Evolutionary conservation across 257 asterid genomes (phyloP), one percentile per base, ranked within the genome.

Genomic region (Primulina tabacum): DNA sequence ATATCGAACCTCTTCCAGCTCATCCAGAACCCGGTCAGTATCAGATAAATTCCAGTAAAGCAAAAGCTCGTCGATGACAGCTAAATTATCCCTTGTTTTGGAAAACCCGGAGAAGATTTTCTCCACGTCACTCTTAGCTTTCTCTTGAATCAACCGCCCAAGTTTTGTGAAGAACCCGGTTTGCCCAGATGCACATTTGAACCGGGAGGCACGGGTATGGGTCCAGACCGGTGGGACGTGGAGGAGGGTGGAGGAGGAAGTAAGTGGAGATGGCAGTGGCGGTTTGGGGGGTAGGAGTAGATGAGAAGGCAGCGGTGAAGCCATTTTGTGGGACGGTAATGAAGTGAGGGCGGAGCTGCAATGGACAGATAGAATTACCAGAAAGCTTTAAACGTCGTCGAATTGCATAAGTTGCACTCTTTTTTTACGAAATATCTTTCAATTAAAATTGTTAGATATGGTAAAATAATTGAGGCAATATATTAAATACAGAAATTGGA

Each of bases 21-120:
- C 92, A 81, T 90, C 97, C 59, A 93, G 86, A 67, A 90, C 87
- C 65, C 87, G 88, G 82, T 93, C 98, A 61, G 98, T 93, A 53
- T 93, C 98, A 47, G 96, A 81, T 64, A 93, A 87, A 76, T 93
- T 93, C 97, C 99, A 93, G 75, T 90, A 90, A 11, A 93, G 96
- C 32, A 93, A 83, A 55, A 90, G 92, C 84, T 90, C 97, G 55
- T 93, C 96, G 30, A 93, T 74, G 24, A 90, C 97, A 47, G 96
- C 97, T 65, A 93, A 85, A 63, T 93, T 93, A 64, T 86, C 95
- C 43, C 98, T 76, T 11, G 98, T 92, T 81, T 92, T 90, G 1
- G 95, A 76, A 68, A 93, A 93, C 3, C 99, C 99, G 2, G 97
- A 93, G 73, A 93, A 89, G 6, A 90, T 35, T 69, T 87, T 93